Base-by-base conservation (phyloP, 2,329 filamentous ascomycete genomes). In the Blastomyces parvus region DNA sequence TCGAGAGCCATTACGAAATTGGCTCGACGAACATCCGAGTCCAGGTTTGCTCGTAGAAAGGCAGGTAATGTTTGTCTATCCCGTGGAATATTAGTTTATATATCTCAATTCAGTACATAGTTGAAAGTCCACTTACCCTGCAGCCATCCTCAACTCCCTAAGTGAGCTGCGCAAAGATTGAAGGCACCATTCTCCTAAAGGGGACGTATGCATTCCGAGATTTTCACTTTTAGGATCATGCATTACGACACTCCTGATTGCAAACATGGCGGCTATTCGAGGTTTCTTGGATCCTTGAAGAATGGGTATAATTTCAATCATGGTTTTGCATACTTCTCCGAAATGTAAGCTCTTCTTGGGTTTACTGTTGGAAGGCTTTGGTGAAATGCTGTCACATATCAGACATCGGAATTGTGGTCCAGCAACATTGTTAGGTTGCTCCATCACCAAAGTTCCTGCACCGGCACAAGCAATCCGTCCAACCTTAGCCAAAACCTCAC, bases 71-170 rank as follows among this genome's bases (percentile, higher is more conserved):
- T 85, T 64, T 84, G 83, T 44, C 86, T 88, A 65, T 19, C 62
- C 52, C 69, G 36, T 69, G 62, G 27, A 33, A 62, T 38, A 22
- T 65, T 52, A 48, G 67, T 30, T 27, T 52, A 13, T 44, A 17
- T 63, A 62, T 9, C 59, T 8, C 59, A 36, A 36, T 59, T 71
- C 65, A 68, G 71, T 42, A 30, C 22, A 27, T 22, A 11, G 19
- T 42, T 48, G 64, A 19, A 53, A 33, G 57, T 17, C 59, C 59
- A 59, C 67, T 67, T 67, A 88, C 80, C 88, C 89, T 64, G 92
- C 89, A 46, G 88, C 88, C 69, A 97, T 84, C 40, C 93, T 86
- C 36, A 97, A 79, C 73, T 97, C 94, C 71, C 93, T 84, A 25
- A 91, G 75, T 1, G 92, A 95, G 74, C 92, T 96, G 66, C 88